Conservation (phyloP, 1,284 basidiomycete genomes). For the Sutorius eximius region DNA sequence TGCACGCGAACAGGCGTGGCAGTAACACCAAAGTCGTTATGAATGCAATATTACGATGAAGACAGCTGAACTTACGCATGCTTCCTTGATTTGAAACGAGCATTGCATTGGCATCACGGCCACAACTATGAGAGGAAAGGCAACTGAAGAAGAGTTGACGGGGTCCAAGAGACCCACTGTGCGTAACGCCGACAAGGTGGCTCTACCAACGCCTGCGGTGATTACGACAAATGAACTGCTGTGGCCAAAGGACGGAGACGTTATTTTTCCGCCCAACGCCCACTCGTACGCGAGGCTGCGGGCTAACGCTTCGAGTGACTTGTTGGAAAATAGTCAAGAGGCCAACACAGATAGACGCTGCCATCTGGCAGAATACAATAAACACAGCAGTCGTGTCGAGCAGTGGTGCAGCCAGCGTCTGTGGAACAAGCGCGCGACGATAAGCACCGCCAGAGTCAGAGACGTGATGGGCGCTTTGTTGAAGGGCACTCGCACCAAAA, state of each 20-base stretch:
- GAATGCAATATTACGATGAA: neutral
- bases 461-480: neutral
- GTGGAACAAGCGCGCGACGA: too few species aligned
- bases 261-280: neutral
- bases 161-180: too few species aligned
- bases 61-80: neutral
- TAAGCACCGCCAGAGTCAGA: neutral
- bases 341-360: neutral
- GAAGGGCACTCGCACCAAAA: neutral
- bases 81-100: neutral
- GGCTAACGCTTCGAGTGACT: neutral
- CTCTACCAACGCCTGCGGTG: neutral
- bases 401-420: neutral
- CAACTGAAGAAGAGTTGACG: neutral
- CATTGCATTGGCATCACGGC: neutral
- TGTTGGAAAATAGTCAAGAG: neutral
- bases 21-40: neutral
- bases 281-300: neutral
- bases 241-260: neutral
- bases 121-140: neutral
- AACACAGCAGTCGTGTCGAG: neutral
- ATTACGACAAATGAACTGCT: neutral
- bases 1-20: neutral
- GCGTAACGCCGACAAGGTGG: neutral
- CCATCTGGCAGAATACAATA: neutral